A percentile compares a stretch with the other conserved stretches of the same genome.
These are phyloP conservation scores for Coprinopsis strossmayeri DNA, from an alignment of 768 basidiomycete species.

Conservation along the genomic window DNA sequence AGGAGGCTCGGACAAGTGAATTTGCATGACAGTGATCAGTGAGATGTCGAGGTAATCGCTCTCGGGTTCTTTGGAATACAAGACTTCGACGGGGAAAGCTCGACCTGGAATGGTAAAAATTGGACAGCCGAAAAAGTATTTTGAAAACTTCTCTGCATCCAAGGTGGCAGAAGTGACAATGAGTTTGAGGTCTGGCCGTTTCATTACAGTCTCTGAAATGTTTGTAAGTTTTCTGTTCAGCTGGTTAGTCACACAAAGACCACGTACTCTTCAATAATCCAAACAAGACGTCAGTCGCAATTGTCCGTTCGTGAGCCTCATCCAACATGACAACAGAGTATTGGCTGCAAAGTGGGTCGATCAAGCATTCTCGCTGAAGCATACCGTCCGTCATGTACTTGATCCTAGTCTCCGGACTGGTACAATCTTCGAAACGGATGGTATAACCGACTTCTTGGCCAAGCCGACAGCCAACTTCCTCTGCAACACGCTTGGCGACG, in stretches of 20 bases:
- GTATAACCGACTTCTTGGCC: slow-evolving; percentile 98
- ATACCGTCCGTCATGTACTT: slow-evolving; percentile 99
- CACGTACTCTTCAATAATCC: slow-evolving; percentile 84
- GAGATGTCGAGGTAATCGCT: slow-evolving; percentile 96
- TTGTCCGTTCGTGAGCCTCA: slow-evolving; percentile 97
- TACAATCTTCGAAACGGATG: slow-evolving; percentile 99
- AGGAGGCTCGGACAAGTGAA: slow-evolving; percentile 95
- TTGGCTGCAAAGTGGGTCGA: slow-evolving; percentile 88
- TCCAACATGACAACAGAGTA: slow-evolving; percentile 98
- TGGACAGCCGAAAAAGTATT: slow-evolving; percentile 97
- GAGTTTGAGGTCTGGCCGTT: slow-evolving; percentile 91
- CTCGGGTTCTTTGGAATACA: slow-evolving; percentile 99
- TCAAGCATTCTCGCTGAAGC: slow-evolving; percentile 93
- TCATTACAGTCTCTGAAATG: slow-evolving; percentile 81
- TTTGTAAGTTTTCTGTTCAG: slow-evolving; percentile 12
- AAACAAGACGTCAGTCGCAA: slow-evolving; percentile 97
- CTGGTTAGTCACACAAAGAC: background rate
- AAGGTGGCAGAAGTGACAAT: slow-evolving; percentile 98
- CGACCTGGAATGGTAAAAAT: slow-evolving; percentile 99
- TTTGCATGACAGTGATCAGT: slow-evolving; percentile 98
- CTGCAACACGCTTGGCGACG: slow-evolving; percentile 96
- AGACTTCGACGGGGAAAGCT: slow-evolving; percentile 94
- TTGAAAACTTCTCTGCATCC: slow-evolving; percentile 99
- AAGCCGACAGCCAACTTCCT: slow-evolving; percentile 96
- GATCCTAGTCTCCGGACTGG: slow-evolving; percentile 96